A percentile compares a stretch with the other conserved stretches of the same genome.
Evolutionary conservation across 2,329 filamentous ascomycete species (phyloP).

Genomic region (Cytospora piceae): DNA sequence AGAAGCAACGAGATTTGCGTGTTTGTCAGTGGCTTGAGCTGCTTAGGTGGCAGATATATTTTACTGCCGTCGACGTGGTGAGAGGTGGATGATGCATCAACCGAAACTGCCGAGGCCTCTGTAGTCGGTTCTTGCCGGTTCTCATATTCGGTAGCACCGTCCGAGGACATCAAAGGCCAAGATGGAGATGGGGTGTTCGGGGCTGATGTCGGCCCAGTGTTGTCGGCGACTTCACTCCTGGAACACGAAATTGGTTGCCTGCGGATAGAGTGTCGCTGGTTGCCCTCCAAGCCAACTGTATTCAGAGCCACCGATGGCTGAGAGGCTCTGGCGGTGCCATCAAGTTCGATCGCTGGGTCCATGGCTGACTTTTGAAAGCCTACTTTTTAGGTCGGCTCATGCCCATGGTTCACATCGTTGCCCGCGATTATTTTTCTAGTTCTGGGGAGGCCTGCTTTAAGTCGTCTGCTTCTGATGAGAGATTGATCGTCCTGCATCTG

Average conservation of each 20-base stretch:
- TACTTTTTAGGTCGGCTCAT: not conserved
- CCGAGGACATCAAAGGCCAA: not conserved
- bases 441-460: not conserved
- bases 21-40: slow-evolving; percentile 11
- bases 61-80: not conserved
- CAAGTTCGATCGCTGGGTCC: not conserved
- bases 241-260: not conserved
- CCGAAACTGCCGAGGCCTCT: not conserved
- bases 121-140: not conserved
- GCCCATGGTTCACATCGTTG: not conserved
- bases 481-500: not conserved
- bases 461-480: not conserved
- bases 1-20: slow-evolving; percentile 2
- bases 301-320: not conserved
- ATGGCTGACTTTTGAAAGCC: not conserved
- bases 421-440: no score
- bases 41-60: not conserved
- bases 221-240: not conserved
- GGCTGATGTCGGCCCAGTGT: not conserved
- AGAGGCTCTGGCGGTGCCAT: not conserved
- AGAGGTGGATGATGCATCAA: not conserved
- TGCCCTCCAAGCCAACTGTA: not conserved
- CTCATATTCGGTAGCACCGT: not conserved
- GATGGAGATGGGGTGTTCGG: not conserved
- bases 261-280: not conserved